Percentiles rank a stretch among this genome's conserved stretches.
phyloP scores from a whole-genome alignment of 2,329 filamentous ascomycete species.

The Botrytis tulipae region DNA sequence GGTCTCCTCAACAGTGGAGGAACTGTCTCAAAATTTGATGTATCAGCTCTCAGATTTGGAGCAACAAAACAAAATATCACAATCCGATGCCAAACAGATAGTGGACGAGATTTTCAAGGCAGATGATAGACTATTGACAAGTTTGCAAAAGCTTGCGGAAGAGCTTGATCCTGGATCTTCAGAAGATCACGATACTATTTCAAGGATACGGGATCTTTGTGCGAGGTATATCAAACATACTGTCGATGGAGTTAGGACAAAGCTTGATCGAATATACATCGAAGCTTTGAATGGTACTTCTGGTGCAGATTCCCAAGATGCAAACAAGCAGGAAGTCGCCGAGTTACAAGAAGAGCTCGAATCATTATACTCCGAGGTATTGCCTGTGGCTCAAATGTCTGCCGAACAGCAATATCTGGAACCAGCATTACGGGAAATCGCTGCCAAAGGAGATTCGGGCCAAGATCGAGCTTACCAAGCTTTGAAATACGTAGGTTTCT shows the following conservation, averaged over 20 bases:
- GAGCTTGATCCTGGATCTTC: slow-evolving; percentile 55
- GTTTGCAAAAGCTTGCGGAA: slow-evolving; percentile 63
- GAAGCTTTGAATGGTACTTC: slow-evolving; percentile 43
- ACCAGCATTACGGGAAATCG: slow-evolving; percentile 52
- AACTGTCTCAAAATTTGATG: slow-evolving; percentile 48
- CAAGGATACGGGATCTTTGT: slow-evolving; percentile 58
- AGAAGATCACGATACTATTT: slow-evolving; percentile 52
- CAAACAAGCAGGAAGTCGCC: slow-evolving; percentile 43
- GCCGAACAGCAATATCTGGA: slow-evolving; percentile 65
- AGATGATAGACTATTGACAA: slow-evolving; percentile 64
- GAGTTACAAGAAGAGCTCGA: slow-evolving; percentile 64
- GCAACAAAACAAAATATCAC: slow-evolving; percentile 49
- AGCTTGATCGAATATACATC: slow-evolving; percentile 55
- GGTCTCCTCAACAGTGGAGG: slow-evolving; percentile 47
- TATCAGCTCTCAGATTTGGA: slow-evolving; percentile 50
- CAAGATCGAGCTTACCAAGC: slow-evolving; percentile 48
- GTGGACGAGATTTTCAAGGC: slow-evolving; percentile 53
- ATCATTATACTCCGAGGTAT: slow-evolving; percentile 66
- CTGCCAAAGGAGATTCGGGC: slow-evolving; percentile 46
- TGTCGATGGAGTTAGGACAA: slow-evolving; percentile 54
- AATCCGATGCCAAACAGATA: slow-evolving; percentile 47
- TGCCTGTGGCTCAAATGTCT: slow-evolving; percentile 69
- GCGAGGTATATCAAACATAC: slow-evolving; percentile 57
- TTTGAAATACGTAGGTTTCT: slow-evolving; percentile 49
- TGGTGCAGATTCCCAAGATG: slow-evolving; percentile 17